Base-by-base conservation (phyloP, 768 basidiomycete genomes). In the Boletus reticuloceps region DNA sequence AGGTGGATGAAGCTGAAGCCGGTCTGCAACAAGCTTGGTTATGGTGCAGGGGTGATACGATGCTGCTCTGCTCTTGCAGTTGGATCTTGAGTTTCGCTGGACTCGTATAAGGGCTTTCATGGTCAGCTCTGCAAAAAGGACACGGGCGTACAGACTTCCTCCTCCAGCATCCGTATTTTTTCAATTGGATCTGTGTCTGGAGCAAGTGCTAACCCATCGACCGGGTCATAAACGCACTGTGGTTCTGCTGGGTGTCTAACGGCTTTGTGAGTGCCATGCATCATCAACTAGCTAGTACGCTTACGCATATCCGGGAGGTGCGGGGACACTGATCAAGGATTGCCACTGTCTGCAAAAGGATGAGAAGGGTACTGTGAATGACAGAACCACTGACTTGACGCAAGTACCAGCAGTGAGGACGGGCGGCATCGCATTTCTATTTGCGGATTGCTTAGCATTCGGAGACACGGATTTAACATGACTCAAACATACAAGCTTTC, bases 351-450 rank as follows among this genome's bases (percentile, higher is more conserved):
- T 91, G 54, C 25, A 47, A 20, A 61, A 41, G 16, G 37, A 40
- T 68, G 55, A 64, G 54, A 50, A 45, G 44, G 3, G 38, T 9
- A 9, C 37, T 47, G 22, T 31, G 32, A 54, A 51, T 39, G 41
- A 47, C 48, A 51, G 31, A n/a, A 78, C 84, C 63, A 79, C 85
- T 64, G 62, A 90, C 89, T 87, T 91, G 56, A 90, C 81, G 64
- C 91, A 93, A 50, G 91, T 91, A 40, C 83, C 80, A 67, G n/a
- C 91, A 94, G 68, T 92, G 89, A 13, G 91, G 91, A 58, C 91
- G 85, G 40, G 85, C 81, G 40, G 91, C 91, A 71, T 94, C 91
- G 61, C 91, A 94, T 88, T 91, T 92, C 90, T 93, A 27, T 34
- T 58, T 25, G 54, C 22, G 56, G 37, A 54, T 46, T 49, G 48